Evolutionary conservation across 169 alveolate species (phyloP).

Genomic region (Eimeria maxima): DNA sequence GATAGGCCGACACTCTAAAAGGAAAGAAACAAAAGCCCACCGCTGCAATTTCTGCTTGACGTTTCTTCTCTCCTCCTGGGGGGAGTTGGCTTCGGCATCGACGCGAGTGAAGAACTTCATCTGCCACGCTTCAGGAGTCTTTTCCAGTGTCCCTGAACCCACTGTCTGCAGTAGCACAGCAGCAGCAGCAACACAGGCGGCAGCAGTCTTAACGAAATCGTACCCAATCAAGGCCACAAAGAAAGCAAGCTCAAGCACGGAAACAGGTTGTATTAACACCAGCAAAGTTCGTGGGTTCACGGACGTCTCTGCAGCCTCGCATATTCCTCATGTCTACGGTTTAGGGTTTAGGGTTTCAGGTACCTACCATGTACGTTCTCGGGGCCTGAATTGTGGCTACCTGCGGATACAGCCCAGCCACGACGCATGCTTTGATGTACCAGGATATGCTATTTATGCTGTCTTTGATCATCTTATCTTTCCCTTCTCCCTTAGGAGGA

Average conservation of each 20-base stretch:
- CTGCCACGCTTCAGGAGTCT: slow-evolving; percentile 75
- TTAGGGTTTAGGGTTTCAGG: not conserved
- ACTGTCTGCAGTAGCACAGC: slow-evolving; percentile 73
- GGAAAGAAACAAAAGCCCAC: not conserved
- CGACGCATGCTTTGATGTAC: slow-evolving; percentile 80
- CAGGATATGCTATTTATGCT: slow-evolving; percentile 49
- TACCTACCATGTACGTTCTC: slow-evolving; percentile 48
- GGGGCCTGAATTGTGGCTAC: slow-evolving; percentile 78
- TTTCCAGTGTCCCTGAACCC: slow-evolving; percentile 77
- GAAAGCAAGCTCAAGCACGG: not conserved
- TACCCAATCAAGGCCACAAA: too few relatives aligned
- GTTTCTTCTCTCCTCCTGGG: slow-evolving; percentile 5
- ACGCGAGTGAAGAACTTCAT: slow-evolving; percentile 59
- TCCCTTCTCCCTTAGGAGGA: not conserved
- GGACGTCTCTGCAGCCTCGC: not conserved
- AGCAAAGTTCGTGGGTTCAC: not conserved
- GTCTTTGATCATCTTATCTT: not conserved
- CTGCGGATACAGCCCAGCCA: slow-evolving; percentile 80
- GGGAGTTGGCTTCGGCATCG: slow-evolving; percentile 24
- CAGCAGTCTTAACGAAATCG: not conserved
- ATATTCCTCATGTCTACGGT: not conserved
- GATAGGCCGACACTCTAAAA: not conserved
- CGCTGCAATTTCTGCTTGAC: slow-evolving; percentile 41
- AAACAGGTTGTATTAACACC: not conserved
- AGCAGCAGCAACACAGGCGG: not conserved